Evolutionary conservation across 768 basidiomycete genomes (phyloP).

Genomic region (Panaeolus papilionaceus): DNA sequence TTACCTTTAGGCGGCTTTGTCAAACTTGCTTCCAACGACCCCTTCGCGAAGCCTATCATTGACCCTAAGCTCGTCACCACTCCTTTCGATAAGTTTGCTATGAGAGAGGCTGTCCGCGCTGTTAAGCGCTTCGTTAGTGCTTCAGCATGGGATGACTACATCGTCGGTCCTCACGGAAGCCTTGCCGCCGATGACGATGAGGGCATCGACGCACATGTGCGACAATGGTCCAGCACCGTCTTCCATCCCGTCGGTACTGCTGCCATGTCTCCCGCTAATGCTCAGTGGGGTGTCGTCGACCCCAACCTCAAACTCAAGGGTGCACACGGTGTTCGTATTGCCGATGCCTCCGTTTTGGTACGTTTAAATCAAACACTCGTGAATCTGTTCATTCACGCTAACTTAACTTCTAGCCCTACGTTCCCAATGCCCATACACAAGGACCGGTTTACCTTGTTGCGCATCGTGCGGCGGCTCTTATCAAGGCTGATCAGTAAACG

Average conservation of each 20-base stretch:
- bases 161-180: constrained; percentile 31
- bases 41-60: constrained; percentile 55
- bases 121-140: constrained; percentile 33
- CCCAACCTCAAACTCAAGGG: constrained; percentile 44
- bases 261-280: constrained; percentile 35
- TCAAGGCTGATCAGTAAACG: constrained; percentile 13
- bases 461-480: constrained; percentile 8
- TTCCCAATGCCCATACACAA: constrained; percentile 17
- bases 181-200: constrained; percentile 32
- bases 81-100: constrained; percentile 35
- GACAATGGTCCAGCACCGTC: constrained; percentile 26
- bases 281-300: constrained; percentile 42
- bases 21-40: constrained; percentile 47
- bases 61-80: constrained; percentile 52
- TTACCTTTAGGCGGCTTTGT: constrained; percentile 39
- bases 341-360: constrained; percentile 47
- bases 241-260: constrained; percentile 43
- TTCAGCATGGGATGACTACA: constrained; percentile 34
- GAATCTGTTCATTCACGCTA: not conserved
- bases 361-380: constrained; percentile 19
- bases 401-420: constrained; percentile 19
- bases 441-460: constrained; percentile 13
- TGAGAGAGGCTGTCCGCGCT: constrained; percentile 33
- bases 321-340: constrained; percentile 42
- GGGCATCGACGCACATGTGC: constrained; percentile 32